Conservation (phyloP, 257 asterid genomes). For the Solanum gandarillasii region DNA sequence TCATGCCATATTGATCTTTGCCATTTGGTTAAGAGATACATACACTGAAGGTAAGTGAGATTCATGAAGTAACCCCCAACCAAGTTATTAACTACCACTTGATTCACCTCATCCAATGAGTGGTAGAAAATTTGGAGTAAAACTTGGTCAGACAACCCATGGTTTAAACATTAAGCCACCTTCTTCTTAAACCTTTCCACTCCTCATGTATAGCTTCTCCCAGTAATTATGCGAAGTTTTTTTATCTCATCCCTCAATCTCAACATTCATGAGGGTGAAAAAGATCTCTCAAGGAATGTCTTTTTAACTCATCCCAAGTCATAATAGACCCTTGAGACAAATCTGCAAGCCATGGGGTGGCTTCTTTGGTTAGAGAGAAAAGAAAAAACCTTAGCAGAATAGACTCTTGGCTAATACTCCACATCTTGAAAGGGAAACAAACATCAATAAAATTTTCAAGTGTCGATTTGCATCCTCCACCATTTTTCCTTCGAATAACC, state of each 20-base stretch:
- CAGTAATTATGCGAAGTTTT: too few species aligned
- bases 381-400: background rate
- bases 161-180: too few species aligned
- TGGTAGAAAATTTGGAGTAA: background rate
- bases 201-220: background rate
- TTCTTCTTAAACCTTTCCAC: background rate
- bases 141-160: background rate
- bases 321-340: background rate
- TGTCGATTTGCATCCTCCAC: background rate
- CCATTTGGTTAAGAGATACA: background rate
- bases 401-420: background rate
- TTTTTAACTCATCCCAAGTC: background rate
- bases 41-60: background rate
- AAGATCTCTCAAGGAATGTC: background rate
- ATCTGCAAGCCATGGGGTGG: background rate
- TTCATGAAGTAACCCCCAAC: background rate
- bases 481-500: fast-evolving
- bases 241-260: background rate
- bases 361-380: background rate
- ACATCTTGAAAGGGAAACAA: background rate
- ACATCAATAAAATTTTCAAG: too few species aligned
- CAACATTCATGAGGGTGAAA: background rate
- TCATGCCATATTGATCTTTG: background rate
- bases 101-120: background rate
- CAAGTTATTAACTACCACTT: background rate